Percentiles rank a stretch among this genome's conserved stretches.
Conservation (phyloP, 2,329 filamentous ascomycete genomes). For the Hymenoscyphus fructigenus region DNA sequence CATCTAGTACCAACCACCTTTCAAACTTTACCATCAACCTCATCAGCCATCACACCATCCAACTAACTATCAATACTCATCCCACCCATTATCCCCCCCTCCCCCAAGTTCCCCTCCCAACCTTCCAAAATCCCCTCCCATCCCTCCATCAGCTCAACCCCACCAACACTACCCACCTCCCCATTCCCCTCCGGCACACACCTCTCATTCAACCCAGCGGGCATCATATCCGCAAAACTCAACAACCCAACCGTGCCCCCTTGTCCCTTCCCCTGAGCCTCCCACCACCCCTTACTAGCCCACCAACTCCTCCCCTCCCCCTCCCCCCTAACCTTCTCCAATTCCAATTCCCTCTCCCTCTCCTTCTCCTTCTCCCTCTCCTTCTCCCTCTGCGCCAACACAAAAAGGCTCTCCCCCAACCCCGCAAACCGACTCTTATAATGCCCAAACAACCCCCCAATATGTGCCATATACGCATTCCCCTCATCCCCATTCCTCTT, state of each 20-base stretch:
- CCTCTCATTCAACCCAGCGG: background rate
- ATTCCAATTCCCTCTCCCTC: background rate
- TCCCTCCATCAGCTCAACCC: background rate
- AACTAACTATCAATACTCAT: background rate
- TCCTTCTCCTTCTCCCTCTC: background rate
- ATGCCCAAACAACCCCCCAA: slow-evolving; percentile 16
- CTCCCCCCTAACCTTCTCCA: background rate
- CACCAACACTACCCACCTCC: background rate
- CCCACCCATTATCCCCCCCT: background rate
- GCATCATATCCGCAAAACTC: slow-evolving; percentile 1
- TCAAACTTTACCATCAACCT: background rate
- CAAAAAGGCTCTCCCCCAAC: background rate
- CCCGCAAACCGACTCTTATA: slow-evolving; percentile 18
- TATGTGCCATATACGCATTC: slow-evolving; percentile 15
- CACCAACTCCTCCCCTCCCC: background rate
- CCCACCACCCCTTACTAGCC: background rate
- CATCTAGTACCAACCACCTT: background rate
- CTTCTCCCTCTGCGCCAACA: background rate
- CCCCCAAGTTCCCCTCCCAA: background rate
- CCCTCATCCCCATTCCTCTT: background rate
- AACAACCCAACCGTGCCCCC: background rate
- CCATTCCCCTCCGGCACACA: too few species aligned
- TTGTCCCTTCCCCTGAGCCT: background rate
- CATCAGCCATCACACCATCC: background rate
- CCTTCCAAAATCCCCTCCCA: background rate